A percentile compares a stretch with the other conserved stretches of the same genome.
These are phyloP conservation scores for Trametes cinnabarina DNA, from an alignment of 768 basidiomycete genomes.

Conservation along the genomic window DNA sequence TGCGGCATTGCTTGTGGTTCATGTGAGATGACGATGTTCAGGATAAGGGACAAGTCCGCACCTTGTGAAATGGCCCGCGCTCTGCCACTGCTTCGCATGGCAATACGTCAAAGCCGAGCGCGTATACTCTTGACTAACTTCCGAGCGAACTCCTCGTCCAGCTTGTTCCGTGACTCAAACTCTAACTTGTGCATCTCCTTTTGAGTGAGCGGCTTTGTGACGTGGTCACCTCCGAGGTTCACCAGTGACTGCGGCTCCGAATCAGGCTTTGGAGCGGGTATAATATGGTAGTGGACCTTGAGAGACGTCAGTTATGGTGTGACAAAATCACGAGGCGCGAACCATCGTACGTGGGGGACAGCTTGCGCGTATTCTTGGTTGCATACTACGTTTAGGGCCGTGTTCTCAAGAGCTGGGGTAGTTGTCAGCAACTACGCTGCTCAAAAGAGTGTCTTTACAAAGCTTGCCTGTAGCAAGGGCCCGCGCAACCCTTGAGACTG, in stretches of 20 bases:
- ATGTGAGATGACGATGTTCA: too few relatives aligned
- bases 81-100: too few relatives aligned
- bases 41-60: too few relatives aligned
- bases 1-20: too few relatives aligned
- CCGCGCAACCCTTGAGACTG: slow-evolving; percentile 58
- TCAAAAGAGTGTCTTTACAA: neutral
- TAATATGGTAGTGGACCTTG: slow-evolving; percentile 76
- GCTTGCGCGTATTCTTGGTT: slow-evolving; percentile 83
- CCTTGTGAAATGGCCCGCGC: too few relatives aligned
- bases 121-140: slow-evolving; percentile 46
- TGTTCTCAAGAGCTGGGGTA: slow-evolving; percentile 56
- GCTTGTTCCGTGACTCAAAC: slow-evolving; percentile 52
- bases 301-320: neutral
- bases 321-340: neutral
- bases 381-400: slow-evolving; percentile 71
- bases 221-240: slow-evolving; percentile 16
- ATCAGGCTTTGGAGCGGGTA: slow-evolving; percentile 54
- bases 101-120: slow-evolving; percentile 17
- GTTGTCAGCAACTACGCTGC: neutral
- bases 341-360: slow-evolving; percentile 61
- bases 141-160: slow-evolving; percentile 59
- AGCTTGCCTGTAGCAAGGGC: slow-evolving; percentile 59
- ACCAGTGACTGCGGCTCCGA: slow-evolving; percentile 14
- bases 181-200: slow-evolving; percentile 61
- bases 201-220: slow-evolving; percentile 36